Base-by-base conservation (phyloP, 306 rosid genomes). In the Begonia loranthoides region DNA sequence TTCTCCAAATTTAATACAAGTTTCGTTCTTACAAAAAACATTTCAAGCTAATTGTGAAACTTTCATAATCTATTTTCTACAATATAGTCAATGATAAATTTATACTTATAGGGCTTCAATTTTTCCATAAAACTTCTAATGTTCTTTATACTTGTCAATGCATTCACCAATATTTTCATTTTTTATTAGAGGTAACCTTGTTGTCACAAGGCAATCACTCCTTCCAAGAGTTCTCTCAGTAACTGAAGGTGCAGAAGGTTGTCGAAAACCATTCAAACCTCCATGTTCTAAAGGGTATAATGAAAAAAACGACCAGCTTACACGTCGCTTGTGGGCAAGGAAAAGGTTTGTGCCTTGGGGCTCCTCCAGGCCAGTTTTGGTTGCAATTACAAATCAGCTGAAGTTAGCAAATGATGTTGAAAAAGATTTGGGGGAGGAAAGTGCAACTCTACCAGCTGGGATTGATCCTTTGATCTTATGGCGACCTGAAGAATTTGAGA, bases 311-410 rank as follows among this genome's bases (percentile, higher is more conserved):
- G 62, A 69, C 28, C 78, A 81, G 46, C 95, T 89, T 36, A 51
- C 83, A 14, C 95, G 87, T 11, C 82, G 94, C 21, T 94, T 89
- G 61, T 77, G 66, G 34, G 95, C 83, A 41, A 90, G 95, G n/a
- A 85, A 79, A 63, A 70, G 81, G 72, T 89, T 89, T 65, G 87
- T 89, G 38, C 97, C 97, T 0, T 89, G 97, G 97, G 89, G 97
- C 19, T 84, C 93, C 44, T 64, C 72, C 13, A 70, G 63, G 48
- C 75, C 92, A 17, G 72, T 41, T 0, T 45, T 61, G 17, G 50
- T 73, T 65, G 60, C 72, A 50, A 63, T 65, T 63, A 57, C 73
- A 51, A 68, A 62, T 54, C 67, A 33, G 36, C 49, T 73, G 28
- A 59, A 62, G n/a, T 2, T 55, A 13, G 71, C 65, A 15, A 54